Base-by-base conservation (phyloP, 1,139 yeast species). In the Candida tropicalis region DNA sequence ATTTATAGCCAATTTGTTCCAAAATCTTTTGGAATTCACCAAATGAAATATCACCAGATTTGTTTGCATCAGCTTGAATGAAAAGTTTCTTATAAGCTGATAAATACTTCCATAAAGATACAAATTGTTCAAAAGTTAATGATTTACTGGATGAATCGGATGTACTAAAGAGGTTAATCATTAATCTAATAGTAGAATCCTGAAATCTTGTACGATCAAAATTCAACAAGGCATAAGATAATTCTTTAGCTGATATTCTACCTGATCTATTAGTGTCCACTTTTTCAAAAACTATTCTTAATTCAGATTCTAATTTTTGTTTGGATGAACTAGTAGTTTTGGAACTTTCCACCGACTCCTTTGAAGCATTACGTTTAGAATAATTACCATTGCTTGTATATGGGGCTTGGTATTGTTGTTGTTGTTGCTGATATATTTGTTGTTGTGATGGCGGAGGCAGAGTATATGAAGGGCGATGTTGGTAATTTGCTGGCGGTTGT, bases 11-110 rank as follows among this genome's bases (percentile, higher is more conserved):
- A 53, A 85, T 84, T 45, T 84, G 84, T 48, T 75, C 79, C 43
- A 85, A 63, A n/a, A 87, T 82, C 31, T 77, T 73, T 54, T 79
- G 82, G 58, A 79, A 84, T 60, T 85, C 91, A 20, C 83, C 83
- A 55, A 80, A 78, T 10, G 85, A 77, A 36, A 85, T 82, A 49
- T 77, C 81, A 1, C 84, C 84, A 35, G 81, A 79, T 45, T 70
- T 69, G 61, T 83, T 79, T 26, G 71, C 58, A 55, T 85, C 93
- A 40, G 83, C 87, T 53, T 77, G 77, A 38, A 80, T 73, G 55
- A 84, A 84, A 11, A 83, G 70, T 57, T 80, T 82, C 47, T 84
- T 77, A 78, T 87, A 84, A 43, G 86, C 86, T n/a, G 82, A 73
- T 39, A 84, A 68, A 53, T 84, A 84, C 56, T 83, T 79, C 89